Conservation (phyloP, 768 basidiomycete species). For the Mycena indigotica region DNA sequence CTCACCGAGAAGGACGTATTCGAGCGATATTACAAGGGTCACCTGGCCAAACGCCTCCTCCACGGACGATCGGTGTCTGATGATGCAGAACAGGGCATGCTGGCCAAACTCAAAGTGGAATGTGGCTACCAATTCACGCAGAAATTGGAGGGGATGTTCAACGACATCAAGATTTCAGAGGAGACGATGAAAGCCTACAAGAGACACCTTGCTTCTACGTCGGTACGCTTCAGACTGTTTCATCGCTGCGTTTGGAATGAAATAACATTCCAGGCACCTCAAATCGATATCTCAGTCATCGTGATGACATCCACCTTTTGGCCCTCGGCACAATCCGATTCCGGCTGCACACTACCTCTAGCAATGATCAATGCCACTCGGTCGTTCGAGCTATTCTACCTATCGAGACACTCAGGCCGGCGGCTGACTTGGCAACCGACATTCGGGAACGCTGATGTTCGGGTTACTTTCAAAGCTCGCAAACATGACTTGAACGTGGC, state of each 20-base stretch:
- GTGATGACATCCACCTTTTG: slow-evolving; percentile 98
- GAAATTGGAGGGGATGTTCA: slow-evolving; percentile 98
- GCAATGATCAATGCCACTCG: slow-evolving; percentile 64
- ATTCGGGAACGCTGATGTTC: slow-evolving; percentile 88
- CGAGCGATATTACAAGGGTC: slow-evolving; percentile 95
- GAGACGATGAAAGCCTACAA: slow-evolving; percentile 83
- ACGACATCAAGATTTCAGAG: slow-evolving; percentile 87
- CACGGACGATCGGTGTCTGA: slow-evolving; percentile 89
- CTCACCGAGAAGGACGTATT: slow-evolving; percentile 96
- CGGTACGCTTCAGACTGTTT: slow-evolving; percentile 52
- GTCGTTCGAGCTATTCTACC: slow-evolving; percentile 89
- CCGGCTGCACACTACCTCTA: slow-evolving; percentile 69
- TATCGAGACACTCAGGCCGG: slow-evolving; percentile 85
- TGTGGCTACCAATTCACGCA: slow-evolving; percentile 97
- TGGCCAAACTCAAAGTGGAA: slow-evolving; percentile 95
- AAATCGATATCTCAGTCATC: slow-evolving; percentile 81
- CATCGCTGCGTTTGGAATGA: too few relatives aligned
- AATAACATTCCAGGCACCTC: slow-evolving; percentile 56
- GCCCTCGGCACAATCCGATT: slow-evolving; percentile 75
- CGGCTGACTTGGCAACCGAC: slow-evolving; percentile 91
- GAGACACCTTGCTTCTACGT: slow-evolving; percentile 54
- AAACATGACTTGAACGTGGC: slow-evolving; percentile 92
- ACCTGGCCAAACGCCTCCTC: slow-evolving; percentile 91
- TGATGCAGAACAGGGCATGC: slow-evolving; percentile 96
- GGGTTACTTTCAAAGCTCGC: slow-evolving; percentile 74